Percentiles rank a stretch among this genome's conserved stretches.
phyloP scores from a whole-genome alignment of 75 land plant species.

The Pinus albicaulis region DNA sequence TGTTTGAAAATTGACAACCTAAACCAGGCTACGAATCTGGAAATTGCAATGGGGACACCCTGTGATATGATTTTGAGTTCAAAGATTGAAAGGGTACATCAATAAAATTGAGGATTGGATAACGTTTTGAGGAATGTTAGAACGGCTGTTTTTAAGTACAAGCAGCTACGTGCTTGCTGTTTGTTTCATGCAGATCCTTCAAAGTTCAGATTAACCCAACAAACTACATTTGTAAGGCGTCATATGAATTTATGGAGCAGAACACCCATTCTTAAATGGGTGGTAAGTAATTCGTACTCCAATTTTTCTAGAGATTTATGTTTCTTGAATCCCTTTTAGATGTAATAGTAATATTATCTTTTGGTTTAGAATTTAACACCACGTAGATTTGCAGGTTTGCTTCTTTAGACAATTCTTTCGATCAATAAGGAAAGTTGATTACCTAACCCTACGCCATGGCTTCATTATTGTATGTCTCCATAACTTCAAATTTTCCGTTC shows the following conservation, averaged over 20 bases:
- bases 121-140: neutral
- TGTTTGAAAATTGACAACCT: too few relatives aligned
- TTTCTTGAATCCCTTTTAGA: neutral
- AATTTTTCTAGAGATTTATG: neutral
- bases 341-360: neutral
- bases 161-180: neutral
- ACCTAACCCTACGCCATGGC: conserved; percentile 62
- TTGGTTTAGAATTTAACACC: neutral
- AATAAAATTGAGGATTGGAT: neutral
- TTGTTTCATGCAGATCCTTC: conserved; percentile 20
- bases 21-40: too few relatives aligned
- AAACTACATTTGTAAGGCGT: conserved; percentile 33
- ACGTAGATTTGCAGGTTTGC: conserved; percentile 33
- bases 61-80: too few relatives aligned
- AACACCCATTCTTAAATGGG: conserved; percentile 24
- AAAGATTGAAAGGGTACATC: too few relatives aligned
- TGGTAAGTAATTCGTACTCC: conserved; percentile 18
- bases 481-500: neutral
- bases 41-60: neutral
- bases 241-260: conserved; percentile 19
- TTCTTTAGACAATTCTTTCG: conserved; percentile 60
- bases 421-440: conserved; percentile 53
- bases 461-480: conserved; percentile 28
- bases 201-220: conserved; percentile 25
- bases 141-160: neutral